Percentiles rank a stretch among this genome's conserved stretches.
Conservation (phyloP, 257 asterid genomes). For the Solanum okadae region DNA sequence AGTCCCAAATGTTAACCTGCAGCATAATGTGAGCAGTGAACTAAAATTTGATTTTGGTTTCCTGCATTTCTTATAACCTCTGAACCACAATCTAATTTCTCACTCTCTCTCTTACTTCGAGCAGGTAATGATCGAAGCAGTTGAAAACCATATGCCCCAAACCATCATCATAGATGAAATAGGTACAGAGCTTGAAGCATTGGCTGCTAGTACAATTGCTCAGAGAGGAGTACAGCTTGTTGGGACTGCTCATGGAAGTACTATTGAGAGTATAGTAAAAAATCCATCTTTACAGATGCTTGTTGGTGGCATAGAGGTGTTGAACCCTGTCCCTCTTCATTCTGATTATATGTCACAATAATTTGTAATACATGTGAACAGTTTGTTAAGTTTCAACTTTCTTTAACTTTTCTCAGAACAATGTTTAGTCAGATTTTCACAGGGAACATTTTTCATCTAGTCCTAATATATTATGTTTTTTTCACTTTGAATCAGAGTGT, state of each 20-base stretch:
- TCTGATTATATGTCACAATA: background rate
- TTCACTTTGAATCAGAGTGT: constrained; percentile 57
- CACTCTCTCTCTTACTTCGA: background rate
- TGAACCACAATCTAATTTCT: background rate
- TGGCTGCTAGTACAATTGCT: constrained; percentile 97
- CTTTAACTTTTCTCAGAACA: background rate
- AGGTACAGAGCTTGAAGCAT: constrained; percentile 93
- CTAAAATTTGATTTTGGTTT: background rate
- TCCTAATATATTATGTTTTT: background rate
- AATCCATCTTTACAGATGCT: constrained; percentile 90
- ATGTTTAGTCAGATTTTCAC: background rate
- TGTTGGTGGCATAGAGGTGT: constrained; percentile 98
- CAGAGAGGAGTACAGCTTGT: constrained; percentile 99
- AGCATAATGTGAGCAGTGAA: constrained; percentile 65
- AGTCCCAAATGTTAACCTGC: constrained; percentile 91
- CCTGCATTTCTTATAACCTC: background rate
- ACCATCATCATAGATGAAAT: constrained; percentile 92
- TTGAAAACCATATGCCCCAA: constrained; percentile 97
- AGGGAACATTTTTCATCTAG: background rate
- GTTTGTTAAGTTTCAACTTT: background rate
- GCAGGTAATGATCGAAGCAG: constrained; percentile 99
- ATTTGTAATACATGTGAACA: background rate
- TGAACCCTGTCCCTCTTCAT: background rate
- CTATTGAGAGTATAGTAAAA: constrained; percentile 81
- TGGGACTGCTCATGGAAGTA: constrained; percentile 93